Evolutionary conservation across 139 green algal species (phyloP).

Genomic region (Chlorella sp.): DNA sequence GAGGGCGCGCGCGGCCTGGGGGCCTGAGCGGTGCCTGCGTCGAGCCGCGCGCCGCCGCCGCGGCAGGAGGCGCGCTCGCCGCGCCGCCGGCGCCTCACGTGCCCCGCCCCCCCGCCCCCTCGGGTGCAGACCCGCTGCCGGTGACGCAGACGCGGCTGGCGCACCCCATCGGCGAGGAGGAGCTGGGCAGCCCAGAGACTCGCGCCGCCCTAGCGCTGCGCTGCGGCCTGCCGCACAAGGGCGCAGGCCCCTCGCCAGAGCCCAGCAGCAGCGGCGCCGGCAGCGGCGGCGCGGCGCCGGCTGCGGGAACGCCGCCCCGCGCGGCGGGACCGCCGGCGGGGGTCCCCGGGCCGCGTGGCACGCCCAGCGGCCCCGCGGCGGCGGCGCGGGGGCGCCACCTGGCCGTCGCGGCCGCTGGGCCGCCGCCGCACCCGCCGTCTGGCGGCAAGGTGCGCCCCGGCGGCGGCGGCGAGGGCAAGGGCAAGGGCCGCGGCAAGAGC

Average conservation of each 20-base stretch:
- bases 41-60: too few species aligned
- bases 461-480: background rate
- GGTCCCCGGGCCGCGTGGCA: background rate
- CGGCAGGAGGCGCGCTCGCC: too few species aligned
- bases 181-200: constrained; percentile 9
- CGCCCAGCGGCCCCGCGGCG: background rate
- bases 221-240: background rate
- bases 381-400: background rate
- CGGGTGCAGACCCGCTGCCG: background rate
- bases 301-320: background rate
- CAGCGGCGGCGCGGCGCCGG: background rate
- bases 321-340: background rate
- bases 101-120: too few species aligned
- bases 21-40: too few species aligned
- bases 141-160: background rate
- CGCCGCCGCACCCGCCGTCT: too few species aligned
- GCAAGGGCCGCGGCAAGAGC: background rate
- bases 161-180: background rate
- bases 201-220: background rate
- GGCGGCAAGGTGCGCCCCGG: background rate
- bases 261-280: background rate
- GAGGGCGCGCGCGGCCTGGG: too few species aligned
- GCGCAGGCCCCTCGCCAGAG: background rate
- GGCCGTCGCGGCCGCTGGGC: too few species aligned
- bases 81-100: too few species aligned